Percentiles rank a stretch among this genome's conserved stretches.
Evolutionary conservation across 2,329 filamentous ascomycete species (phyloP).

Genomic region (Neurospora crassa): DNA sequence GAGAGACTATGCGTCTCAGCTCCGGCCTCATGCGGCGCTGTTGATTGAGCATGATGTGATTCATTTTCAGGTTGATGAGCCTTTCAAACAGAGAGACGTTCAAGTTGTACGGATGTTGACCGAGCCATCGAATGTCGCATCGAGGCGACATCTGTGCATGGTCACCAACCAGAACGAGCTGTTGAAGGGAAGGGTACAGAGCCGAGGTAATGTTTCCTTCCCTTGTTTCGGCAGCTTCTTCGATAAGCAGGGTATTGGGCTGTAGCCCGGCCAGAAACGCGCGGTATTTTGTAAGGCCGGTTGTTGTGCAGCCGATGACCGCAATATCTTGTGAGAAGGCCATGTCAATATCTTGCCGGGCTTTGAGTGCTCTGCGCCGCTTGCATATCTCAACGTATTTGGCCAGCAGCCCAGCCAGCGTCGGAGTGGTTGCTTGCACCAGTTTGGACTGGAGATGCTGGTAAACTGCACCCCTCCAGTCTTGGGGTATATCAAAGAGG

Average conservation of each 20-base stretch:
- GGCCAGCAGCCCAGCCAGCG: conserved; percentile 40
- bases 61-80: conserved; percentile 55
- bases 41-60: conserved; percentile 53
- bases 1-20: conserved; percentile 34
- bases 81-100: conserved; percentile 74
- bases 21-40: conserved; percentile 53
- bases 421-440: conserved; percentile 34
- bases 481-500: conserved; percentile 48
- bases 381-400: conserved; percentile 40
- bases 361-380: conserved; percentile 46
- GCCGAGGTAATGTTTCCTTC: conserved; percentile 50
- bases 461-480: conserved; percentile 56
- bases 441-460: conserved; percentile 48
- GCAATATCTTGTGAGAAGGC: conserved; percentile 29
- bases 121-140: conserved; percentile 52
- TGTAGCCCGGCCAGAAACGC: conserved; percentile 55
- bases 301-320: conserved; percentile 63
- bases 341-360: conserved; percentile 43
- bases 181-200: conserved; percentile 40
- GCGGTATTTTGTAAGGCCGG: conserved; percentile 72
- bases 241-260: conserved; percentile 62
- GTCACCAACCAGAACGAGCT: conserved; percentile 58
- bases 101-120: conserved; percentile 52
- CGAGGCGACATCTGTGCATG: conserved; percentile 70
- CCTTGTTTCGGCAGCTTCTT: conserved; percentile 71